phyloP scores from a whole-genome alignment of 176 grass and related monocot species.

The Sorghum bicolor region Sorghum_bicolor_NCBIv3 NC_012873.2:59139501-59140000 shows the following conservation, averaged over 20 bases:
- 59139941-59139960: slow-evolving; percentile 55
- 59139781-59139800: slow-evolving; percentile 42
- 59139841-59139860: slow-evolving; percentile 52
- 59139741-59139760: slow-evolving; percentile 48
- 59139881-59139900: slow-evolving; percentile 75
- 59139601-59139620: slow-evolving; percentile 8
- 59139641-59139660: not conserved
- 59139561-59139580: slow-evolving; percentile 35
- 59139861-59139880: slow-evolving; percentile 46
- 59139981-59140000: slow-evolving; percentile 74
- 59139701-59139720: slow-evolving; percentile 1
- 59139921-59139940: slow-evolving; percentile 49
- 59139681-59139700: not conserved
- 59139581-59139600: not conserved
- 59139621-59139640: not conserved
- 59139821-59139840: slow-evolving; percentile 63
- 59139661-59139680: not conserved
- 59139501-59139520: slow-evolving; percentile 54
- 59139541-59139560: not conserved
- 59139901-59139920: slow-evolving; percentile 39
- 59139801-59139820: slow-evolving; percentile 44
- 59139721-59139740: slow-evolving; percentile 49
- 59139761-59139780: slow-evolving; percentile 52
- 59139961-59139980: slow-evolving; percentile 58
- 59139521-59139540: slow-evolving; percentile 25